phyloP scores from a whole-genome alignment of 495 filamentous ascomycete genomes.

The Lophiotrema nucula region DNA sequence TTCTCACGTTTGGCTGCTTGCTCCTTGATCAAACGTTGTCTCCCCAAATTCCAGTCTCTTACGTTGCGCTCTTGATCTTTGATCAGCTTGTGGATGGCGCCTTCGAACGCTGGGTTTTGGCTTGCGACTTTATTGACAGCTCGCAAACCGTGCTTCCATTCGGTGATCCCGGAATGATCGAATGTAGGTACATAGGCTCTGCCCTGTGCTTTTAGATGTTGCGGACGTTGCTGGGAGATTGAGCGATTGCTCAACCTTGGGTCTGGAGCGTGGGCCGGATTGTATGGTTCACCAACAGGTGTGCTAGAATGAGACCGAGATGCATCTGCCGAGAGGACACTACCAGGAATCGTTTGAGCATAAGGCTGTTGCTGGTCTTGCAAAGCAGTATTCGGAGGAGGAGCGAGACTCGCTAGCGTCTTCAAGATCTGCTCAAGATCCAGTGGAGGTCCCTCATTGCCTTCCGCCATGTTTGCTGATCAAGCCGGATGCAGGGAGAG shows the following conservation, averaged over 20 bases:
- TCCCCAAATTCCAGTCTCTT: conserved; percentile 57
- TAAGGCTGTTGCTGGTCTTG: background rate
- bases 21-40: conserved; percentile 52
- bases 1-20: conserved; percentile 42
- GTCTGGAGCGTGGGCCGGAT: background rate
- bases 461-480: no score
- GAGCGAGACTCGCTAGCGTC: background rate
- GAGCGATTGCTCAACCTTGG: background rate
- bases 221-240: background rate
- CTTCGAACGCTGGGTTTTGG: conserved; percentile 49
- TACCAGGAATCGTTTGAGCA: no score
- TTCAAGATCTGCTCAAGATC: conserved; percentile 1
- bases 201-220: conserved; percentile 2
- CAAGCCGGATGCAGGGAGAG: no score
- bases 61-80: conserved; percentile 64
- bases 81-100: conserved; percentile 53
- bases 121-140: conserved; percentile 60
- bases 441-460: background rate
- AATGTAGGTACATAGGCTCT: conserved; percentile 18
- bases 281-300: background rate
- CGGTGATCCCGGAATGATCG: conserved; percentile 61
- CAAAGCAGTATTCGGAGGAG: background rate
- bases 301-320: background rate
- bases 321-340: background rate
- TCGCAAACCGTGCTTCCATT: conserved; percentile 62